Evolutionary conservation across 148 eudicot genomes (phyloP).

Genomic region (Polygonum maritimum): DNA sequence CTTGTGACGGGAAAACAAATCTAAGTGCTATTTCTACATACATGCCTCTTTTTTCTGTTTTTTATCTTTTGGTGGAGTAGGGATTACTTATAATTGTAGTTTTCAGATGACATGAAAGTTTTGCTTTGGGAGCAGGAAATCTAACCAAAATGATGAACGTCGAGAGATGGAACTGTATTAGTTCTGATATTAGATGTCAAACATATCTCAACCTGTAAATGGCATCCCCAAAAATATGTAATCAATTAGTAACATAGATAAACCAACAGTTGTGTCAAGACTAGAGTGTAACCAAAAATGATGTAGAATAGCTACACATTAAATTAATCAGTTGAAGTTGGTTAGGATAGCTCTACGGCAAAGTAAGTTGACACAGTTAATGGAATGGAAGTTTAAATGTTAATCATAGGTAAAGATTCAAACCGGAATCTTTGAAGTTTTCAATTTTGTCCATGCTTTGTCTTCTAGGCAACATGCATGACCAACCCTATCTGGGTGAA

Average conservation of each 20-base stretch:
- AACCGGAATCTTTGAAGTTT: slow-evolving; percentile 68
- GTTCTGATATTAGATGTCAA: slow-evolving; percentile 92
- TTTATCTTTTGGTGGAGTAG: neutral
- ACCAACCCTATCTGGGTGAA: slow-evolving; percentile 81
- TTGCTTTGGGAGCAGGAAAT: slow-evolving; percentile 5
- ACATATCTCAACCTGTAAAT: slow-evolving; percentile 89
- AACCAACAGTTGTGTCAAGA: neutral
- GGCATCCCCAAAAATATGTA: neutral
- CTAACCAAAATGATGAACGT: slow-evolving; percentile 93
- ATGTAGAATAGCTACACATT: neutral
- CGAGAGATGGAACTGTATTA: slow-evolving; percentile 61
- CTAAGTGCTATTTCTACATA: neutral
- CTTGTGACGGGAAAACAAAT: no score
- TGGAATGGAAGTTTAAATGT: neutral
- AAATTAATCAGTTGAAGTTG: neutral
- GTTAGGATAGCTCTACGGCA: neutral
- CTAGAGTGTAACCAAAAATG: neutral
- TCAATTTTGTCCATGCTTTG: slow-evolving; percentile 69
- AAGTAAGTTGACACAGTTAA: neutral
- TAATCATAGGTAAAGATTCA: slow-evolving; percentile 7
- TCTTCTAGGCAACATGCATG: slow-evolving; percentile 93
- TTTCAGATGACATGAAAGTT: neutral
- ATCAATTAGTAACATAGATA: neutral
- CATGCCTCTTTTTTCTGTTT: neutral
- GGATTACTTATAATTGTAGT: neutral